Evolutionary conservation across 371 early-diverging fungal genomes (phyloP), one percentile per base, ranked within the genome.

Genomic region (Saksenaea vasiformis): DNA sequence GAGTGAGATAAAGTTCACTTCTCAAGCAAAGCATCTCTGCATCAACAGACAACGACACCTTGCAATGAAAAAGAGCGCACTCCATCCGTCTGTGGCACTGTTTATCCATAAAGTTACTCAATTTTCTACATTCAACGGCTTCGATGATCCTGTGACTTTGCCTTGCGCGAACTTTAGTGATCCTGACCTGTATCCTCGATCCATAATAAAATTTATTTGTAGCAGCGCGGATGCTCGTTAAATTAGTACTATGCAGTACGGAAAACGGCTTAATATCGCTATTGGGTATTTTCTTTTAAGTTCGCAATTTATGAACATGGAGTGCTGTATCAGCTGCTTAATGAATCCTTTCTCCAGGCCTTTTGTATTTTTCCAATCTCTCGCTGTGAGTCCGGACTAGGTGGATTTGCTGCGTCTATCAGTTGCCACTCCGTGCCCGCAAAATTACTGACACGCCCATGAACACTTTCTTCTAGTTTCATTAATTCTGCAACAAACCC

Each of bases 401-500:
- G 72, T n/a, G 74, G 74, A 41, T 63, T 61, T 1, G 62, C 60
- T 5, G 47, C 28, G 35, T 71, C 74, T 11, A 69, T 55, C 15
- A 56, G 41, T 27, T 70, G 74, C 80, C 76, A 76, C 37, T 76
- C 76, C 0, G 68, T 54, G 22, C 70, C 72, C 4, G 71, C 74
- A 68, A 82, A 82, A 56, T 72, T 79, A 56, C 80, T 79, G 3
- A 64, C 70, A 39, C 63, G 63, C 8, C 90, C 90, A 57, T 82
- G 76, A 0, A 85, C 79, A 43, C 85, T 78, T 61, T 83, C 75
- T 71, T 94, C 93, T 54, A 94, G 56, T 57, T 86, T 83, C 78
- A 88, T 74, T 37, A 94, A 59, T 53, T 91, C 89, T 5, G 87
- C 80, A 54, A 93, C 89, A 72, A 95, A 95, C n/a, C 95, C 95